phyloP scores from a whole-genome alignment of 2,329 filamentous ascomycete genomes.

The Cordyceps cateniannulata region DNA sequence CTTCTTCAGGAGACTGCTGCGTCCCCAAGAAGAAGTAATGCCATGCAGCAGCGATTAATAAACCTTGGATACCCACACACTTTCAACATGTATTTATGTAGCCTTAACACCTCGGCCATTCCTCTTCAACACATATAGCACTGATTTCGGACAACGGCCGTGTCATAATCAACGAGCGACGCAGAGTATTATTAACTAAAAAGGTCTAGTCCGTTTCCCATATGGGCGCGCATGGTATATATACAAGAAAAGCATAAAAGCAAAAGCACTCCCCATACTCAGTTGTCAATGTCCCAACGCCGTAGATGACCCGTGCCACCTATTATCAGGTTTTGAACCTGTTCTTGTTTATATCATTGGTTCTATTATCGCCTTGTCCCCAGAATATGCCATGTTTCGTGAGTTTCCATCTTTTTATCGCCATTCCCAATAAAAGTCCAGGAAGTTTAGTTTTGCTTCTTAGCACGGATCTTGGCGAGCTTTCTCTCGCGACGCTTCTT shows the following conservation, averaged over 20 bases:
- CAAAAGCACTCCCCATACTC: slow-evolving; percentile 9
- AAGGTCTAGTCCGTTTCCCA: slow-evolving; percentile 1
- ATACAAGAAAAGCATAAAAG: slow-evolving; percentile 11
- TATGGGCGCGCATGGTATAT: slow-evolving; percentile 6
- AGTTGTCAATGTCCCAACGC: slow-evolving; percentile 10
- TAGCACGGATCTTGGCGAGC: slow-evolving; percentile 55
- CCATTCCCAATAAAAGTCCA: not conserved
- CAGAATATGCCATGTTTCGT: not conserved
- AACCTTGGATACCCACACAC: not conserved
- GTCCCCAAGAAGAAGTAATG: slow-evolving; percentile 31
- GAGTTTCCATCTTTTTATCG: not conserved
- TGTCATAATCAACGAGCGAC: slow-evolving; percentile 3
- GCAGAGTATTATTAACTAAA: slow-evolving; percentile 10
- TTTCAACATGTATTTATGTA: not conserved
- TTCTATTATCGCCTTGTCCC: slow-evolving; percentile 3
- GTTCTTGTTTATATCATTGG: slow-evolving; percentile 7
- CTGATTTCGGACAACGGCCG: not conserved
- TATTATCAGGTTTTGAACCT: not conserved
- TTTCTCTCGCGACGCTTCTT: slow-evolving; percentile 78
- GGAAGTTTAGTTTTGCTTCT: slow-evolving; percentile 56
- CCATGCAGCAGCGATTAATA: not conserved
- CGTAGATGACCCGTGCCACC: not conserved
- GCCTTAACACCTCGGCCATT: not conserved
- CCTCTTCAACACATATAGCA: not conserved
- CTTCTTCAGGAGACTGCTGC: slow-evolving; percentile 48